Evolutionary conservation across 352 stramenopile genomes (phyloP).

Genomic region (Achlya hypogyna): DNA sequence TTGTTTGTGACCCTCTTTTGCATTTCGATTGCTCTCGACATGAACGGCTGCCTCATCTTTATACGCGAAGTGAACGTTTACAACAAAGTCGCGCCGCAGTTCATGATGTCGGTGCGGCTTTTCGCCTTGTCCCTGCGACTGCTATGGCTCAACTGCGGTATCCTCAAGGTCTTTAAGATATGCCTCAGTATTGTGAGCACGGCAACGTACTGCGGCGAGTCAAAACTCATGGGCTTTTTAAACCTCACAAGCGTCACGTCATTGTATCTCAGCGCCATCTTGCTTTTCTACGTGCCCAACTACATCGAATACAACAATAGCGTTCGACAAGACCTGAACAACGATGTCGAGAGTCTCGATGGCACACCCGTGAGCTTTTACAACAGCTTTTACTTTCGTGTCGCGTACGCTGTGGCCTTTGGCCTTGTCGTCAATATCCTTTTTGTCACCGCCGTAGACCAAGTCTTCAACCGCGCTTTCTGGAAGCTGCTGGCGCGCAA

Average conservation of each 20-base stretch:
- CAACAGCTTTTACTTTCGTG: conserved; percentile 15
- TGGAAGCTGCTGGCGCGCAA: conserved; percentile 10
- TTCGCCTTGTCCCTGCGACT: conserved; percentile 2
- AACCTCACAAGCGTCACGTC: conserved; percentile 11
- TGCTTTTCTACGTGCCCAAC: conserved; percentile 14
- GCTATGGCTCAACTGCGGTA: conserved; percentile 8
- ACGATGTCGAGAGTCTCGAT: not conserved
- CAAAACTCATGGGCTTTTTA: not conserved
- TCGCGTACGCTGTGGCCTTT: not conserved
- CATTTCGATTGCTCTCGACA: not conserved
- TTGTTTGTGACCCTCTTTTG: conserved; percentile 3
- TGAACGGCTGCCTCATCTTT: not conserved
- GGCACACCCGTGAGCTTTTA: not conserved
- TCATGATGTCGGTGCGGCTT: not conserved
- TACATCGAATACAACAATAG: conserved; percentile 17
- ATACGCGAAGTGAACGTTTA: conserved; percentile 5
- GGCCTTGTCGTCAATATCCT: conserved; percentile 11
- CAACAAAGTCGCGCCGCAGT: not conserved
- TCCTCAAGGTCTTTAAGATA: conserved; percentile 11
- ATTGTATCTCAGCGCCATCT: not conserved
- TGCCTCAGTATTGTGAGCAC: not conserved
- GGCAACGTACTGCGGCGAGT: not conserved
- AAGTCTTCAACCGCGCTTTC: not conserved
- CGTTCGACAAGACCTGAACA: not conserved
- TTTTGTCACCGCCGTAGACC: not conserved